Evolutionary conservation across 73 alveolate genomes (phyloP).

Genomic region (Paramecium octaurelia): DNA sequence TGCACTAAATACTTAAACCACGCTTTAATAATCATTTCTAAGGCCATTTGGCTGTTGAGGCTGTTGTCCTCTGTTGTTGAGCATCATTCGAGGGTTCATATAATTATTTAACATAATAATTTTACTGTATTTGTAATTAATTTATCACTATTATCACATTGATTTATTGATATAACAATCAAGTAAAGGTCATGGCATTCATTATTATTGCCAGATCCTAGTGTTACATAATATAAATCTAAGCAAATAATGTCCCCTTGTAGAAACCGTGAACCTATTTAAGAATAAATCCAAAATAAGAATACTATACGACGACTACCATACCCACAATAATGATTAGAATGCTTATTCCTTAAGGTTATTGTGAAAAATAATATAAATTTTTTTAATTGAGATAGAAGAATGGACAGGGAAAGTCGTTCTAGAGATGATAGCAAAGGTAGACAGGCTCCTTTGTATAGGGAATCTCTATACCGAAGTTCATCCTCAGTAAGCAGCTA

Average conservation of each 20-base stretch:
- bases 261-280: too few species aligned
- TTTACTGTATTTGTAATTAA: background rate
- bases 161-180: too few species aligned
- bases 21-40: slow-evolving; percentile 10
- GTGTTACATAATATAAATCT: too few species aligned
- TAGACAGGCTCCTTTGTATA: slow-evolving; percentile 5
- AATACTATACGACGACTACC: too few species aligned
- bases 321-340: too few species aligned
- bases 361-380: background rate
- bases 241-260: too few species aligned
- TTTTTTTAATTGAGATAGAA: background rate
- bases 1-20: background rate
- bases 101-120: background rate
- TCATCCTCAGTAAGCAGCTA: slow-evolving; percentile 21
- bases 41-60: background rate
- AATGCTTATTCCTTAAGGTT: background rate
- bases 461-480: slow-evolving; percentile 15
- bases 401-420: slow-evolving; percentile 4
- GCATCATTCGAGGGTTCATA: background rate
- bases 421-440: slow-evolving; percentile 19
- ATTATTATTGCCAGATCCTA: too few species aligned
- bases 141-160: too few species aligned
- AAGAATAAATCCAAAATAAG: too few species aligned
- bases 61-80: background rate
- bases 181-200: too few species aligned